Evolutionary conservation across 805 yeast genomes (phyloP), one percentile per base, ranked within the genome.

Genomic region (Candida chauliodis): DNA sequence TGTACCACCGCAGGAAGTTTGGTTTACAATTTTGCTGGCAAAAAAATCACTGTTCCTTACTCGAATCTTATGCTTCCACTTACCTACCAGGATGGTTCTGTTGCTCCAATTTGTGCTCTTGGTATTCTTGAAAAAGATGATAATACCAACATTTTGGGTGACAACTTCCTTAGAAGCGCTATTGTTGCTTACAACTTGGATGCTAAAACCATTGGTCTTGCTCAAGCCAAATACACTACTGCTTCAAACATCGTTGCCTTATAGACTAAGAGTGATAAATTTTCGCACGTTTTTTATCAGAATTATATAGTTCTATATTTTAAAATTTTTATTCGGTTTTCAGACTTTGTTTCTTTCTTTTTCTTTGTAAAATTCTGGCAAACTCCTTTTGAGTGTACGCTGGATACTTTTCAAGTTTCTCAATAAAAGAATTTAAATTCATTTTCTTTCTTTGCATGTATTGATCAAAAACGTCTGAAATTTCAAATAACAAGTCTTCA

Each of bases 351-450:
- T n/a, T 26, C n/a, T 19, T 19, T 24, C 19, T 24, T 21, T 34
- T 30, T 28, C 38, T 40, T 7, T 15, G 20, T 30, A 41, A 34
- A 16, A 41, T 41, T 14, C 41, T 26, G 16, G 30, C 28, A 95
- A 87, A 65, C 95, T 95, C 44, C 95, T 95, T 75, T 71, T 82
- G 52, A 85, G 89, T 75, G 90, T 95, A 41, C 95, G 95, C 59
- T 73, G 88, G 66, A 87, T 87, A 68, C 95, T 87, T 45, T 74
- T 84, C 66, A 79, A 96, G 71, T 85, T 88, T 63, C 85, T 87
- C 57, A 87, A 88, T 72, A 95, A 88, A 74, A 95, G 95, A 34
- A 50, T 18, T 15, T 19, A 41, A 37, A 8, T n/a, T 14, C 15
- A 41, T 31, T 24, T 37, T 27, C 17, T 37, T 41, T 25, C 44